Conservation (phyloP, 495 filamentous ascomycete genomes). For the Pseudoneurospora amorphoporcata region DNA sequence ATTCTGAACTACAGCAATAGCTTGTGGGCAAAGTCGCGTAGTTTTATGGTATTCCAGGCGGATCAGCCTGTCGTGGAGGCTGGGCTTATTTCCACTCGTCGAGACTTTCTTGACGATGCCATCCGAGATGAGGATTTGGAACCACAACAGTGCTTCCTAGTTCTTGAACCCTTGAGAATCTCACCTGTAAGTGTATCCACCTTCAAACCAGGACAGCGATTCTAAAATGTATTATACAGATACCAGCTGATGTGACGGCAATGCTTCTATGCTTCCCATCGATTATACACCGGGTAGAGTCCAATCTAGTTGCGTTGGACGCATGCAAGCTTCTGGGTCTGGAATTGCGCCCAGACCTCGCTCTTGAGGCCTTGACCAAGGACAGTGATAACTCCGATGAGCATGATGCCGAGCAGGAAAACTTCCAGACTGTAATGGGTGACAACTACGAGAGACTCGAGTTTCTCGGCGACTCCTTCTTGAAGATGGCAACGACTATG, state of each 20-base stretch:
- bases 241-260: conserved; percentile 53
- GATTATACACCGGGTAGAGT: conserved; percentile 73
- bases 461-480: conserved; percentile 85
- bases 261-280: conserved; percentile 69
- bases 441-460: conserved; percentile 94
- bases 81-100: conserved; percentile 58
- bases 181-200: conserved; percentile 52
- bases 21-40: conserved; percentile 26
- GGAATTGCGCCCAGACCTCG: conserved; percentile 51
- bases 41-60: conserved; percentile 31
- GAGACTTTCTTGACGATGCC: conserved; percentile 67
- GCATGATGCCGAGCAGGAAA: conserved; percentile 56
- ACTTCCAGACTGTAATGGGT: conserved; percentile 83
- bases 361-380: conserved; percentile 88
- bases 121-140: conserved; percentile 23
- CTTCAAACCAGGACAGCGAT: neutral
- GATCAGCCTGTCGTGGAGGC: conserved; percentile 73
- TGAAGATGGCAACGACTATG: conserved; percentile 94
- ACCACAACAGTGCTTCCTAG: conserved; percentile 33
- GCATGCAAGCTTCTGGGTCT: conserved; percentile 44
- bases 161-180: conserved; percentile 48
- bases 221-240: conserved; percentile 32
- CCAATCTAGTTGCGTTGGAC: conserved; percentile 71
- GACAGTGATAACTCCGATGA: conserved; percentile 88
- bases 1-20: conserved; percentile 38